Evolutionary conservation across 768 basidiomycete species (phyloP), one percentile per base, ranked within the genome.

Genomic region (Chiua virens): DNA sequence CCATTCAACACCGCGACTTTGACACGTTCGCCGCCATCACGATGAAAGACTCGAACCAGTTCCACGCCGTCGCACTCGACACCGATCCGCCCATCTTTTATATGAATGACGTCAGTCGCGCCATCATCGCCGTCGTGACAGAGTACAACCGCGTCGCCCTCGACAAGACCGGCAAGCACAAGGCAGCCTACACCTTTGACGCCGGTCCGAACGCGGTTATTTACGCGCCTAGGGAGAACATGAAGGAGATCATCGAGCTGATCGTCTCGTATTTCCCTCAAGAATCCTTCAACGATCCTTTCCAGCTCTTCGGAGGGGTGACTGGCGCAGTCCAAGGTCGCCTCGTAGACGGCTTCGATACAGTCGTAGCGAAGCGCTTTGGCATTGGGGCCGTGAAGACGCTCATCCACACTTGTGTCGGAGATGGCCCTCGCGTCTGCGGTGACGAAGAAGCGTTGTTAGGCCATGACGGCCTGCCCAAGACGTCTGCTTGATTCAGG

Each of bases 171-270:
- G 75, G 76, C 3, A 80, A 81, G 46, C 75, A 83, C 68, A 85
- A 89, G 63, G 97, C 94, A 0, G 97, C 96, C 37, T 99, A 99
- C 72, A 99, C 97, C n/a, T 98, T 89, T 66, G 97, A 99, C 63
- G 97, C 97, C 0, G 97, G 97, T 28, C 97, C 97, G 14, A 99
- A 99, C 71, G 95, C 95, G 3, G 97, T 99, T 67, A 92, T 99
- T 63, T 99, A 98, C 72, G 82, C 93, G 0, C 79, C 81, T 5
- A 77, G 86, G 58, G 78, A 83, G 62, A 83, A 95, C 71, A 74
- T 97, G 62, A 80, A 79, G 57, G 82, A 86, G 69, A 87, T 99
- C 58, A 74, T 93, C 41, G 74, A 82, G 61, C 70, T 93, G 57
- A 78, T 98, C 57, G 71, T 85, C 48, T 73, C 78, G 50, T 98